Evolutionary conservation across 768 basidiomycete genomes (phyloP).

Genomic region (Erythrobasidium yunnanense): DNA sequence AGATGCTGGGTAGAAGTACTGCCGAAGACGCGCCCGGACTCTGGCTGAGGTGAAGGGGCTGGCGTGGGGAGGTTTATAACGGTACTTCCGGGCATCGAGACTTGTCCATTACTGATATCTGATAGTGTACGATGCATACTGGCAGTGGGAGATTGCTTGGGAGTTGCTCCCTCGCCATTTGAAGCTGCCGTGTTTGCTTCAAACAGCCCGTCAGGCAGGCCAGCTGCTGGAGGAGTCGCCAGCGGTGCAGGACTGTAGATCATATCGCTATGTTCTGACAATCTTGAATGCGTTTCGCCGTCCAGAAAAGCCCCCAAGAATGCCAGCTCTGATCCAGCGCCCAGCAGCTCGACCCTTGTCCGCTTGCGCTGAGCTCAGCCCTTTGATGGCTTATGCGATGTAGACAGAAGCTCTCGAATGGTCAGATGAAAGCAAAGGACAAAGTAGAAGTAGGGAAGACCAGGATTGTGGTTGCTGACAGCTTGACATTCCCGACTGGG

Average conservation of each 20-base stretch:
- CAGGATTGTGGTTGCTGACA: no score
- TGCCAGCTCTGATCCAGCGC: no score
- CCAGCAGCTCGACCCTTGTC: no score
- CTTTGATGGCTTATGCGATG: no score
- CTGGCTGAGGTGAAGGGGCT: conserved; percentile 27
- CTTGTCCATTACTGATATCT: not conserved
- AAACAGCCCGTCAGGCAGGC: not conserved
- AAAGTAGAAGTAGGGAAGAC: no score
- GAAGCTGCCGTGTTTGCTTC: not conserved
- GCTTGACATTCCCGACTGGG: no score
- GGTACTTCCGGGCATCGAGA: not conserved
- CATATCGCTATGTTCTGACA: no score
- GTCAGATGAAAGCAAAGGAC: no score
- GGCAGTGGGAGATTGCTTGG: not conserved
- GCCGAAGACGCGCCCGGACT: not conserved
- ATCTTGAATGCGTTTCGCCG: no score
- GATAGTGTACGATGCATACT: not conserved
- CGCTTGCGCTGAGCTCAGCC: no score
- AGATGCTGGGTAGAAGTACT: not conserved
- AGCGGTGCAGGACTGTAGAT: not conserved
- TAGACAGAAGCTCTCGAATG: no score
- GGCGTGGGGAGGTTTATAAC: conserved; percentile 22
- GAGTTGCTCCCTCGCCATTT: not conserved
- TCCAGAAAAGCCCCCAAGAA: no score
- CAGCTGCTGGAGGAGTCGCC: not conserved